A percentile compares a stretch with the other conserved stretches of the same genome.
Evolutionary conservation across 106 monocot genomes (phyloP).

Genomic region (Dendrobium chrysotoxum): DNA sequence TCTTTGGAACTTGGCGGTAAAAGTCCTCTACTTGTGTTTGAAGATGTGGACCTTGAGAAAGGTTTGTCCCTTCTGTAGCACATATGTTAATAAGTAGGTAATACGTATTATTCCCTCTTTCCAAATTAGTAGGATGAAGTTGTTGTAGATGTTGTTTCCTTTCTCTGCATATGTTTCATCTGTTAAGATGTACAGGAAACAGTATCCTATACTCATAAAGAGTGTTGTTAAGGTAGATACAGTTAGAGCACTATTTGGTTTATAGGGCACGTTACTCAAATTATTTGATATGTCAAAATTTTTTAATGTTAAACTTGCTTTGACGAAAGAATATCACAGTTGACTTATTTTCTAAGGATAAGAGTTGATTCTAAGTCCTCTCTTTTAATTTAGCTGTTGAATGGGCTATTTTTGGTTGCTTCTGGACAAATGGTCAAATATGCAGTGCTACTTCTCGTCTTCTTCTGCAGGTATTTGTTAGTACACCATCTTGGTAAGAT

Average conservation of each 20-base stretch:
- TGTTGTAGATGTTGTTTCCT: background rate
- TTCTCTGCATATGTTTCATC: background rate
- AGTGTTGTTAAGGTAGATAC: background rate
- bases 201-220: background rate
- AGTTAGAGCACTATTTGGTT: background rate
- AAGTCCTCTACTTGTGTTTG: slow-evolving; percentile 98
- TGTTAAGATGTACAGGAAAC: background rate
- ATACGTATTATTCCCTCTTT: background rate
- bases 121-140: background rate
- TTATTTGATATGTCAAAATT: background rate
- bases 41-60: slow-evolving; percentile 97
- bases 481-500: background rate
- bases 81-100: background rate
- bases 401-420: slow-evolving; percentile 93
- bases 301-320: slow-evolving; percentile 5
- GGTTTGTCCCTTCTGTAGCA: slow-evolving; percentile 27
- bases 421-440: slow-evolving; percentile 99
- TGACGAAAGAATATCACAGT: too few species aligned
- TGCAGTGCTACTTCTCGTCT: slow-evolving; percentile 99
- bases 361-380: background rate
- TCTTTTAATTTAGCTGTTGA: slow-evolving; percentile 66
- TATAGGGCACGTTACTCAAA: background rate
- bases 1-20: slow-evolving; percentile 99
- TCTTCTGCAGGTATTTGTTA: slow-evolving; percentile 71
- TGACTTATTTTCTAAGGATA: background rate